phyloP scores from a whole-genome alignment of 768 basidiomycete species.

The Gyrodon lividus region DNA sequence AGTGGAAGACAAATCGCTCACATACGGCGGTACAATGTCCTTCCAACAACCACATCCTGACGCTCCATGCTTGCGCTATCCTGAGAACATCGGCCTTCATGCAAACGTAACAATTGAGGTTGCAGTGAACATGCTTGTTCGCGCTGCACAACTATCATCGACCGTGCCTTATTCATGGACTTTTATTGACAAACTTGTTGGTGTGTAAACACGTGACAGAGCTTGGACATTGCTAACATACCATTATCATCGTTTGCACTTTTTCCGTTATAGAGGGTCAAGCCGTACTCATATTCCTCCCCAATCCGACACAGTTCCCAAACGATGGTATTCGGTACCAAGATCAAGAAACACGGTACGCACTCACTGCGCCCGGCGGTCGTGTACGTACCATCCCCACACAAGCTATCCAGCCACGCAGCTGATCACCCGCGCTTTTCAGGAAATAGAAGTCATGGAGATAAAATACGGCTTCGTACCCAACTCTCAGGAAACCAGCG shows the following conservation, averaged over 20 bases:
- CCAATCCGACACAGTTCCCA: constrained; percentile 59
- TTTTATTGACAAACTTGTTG: constrained; percentile 75
- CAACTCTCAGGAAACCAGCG: constrained; percentile 53
- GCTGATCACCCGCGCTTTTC: constrained; percentile 1
- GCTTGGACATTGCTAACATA: neutral
- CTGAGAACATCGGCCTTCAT: constrained; percentile 62
- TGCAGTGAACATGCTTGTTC: constrained; percentile 59
- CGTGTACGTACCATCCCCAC: constrained; percentile 45
- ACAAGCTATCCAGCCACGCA: neutral
- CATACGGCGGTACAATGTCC: constrained; percentile 18
- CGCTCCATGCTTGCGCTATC: constrained; percentile 67
- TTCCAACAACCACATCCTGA: constrained; percentile 53
- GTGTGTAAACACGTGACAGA: constrained; percentile 36
- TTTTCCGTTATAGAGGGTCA: constrained; percentile 52
- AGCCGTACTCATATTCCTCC: constrained; percentile 64
- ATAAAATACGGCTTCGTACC: constrained; percentile 78
- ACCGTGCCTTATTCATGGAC: constrained; percentile 67
- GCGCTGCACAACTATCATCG: constrained; percentile 56
- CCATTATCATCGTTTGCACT: neutral
- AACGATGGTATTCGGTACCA: constrained; percentile 77
- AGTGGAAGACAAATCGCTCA: constrained; percentile 9
- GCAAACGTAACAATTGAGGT: constrained; percentile 52
- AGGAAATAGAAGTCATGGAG: constrained; percentile 81
- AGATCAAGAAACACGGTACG: constrained; percentile 65
- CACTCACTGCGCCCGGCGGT: constrained; percentile 44